Conservation (phyloP, 2,329 filamentous ascomycete species). For the Scedosporium dehoogii region DNA sequence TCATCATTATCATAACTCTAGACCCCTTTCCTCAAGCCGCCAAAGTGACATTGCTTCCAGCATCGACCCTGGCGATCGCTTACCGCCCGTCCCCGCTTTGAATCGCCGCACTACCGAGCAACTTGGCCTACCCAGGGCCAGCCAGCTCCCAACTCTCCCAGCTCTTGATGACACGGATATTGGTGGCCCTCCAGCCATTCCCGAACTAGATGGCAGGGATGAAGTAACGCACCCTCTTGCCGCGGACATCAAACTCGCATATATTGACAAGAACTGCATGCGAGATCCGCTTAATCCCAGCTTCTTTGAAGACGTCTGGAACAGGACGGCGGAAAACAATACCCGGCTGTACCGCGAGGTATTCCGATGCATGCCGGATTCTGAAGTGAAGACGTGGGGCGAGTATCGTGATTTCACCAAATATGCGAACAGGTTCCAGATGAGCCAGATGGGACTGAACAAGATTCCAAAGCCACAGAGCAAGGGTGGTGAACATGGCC, state of each 20-base stretch:
- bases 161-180: slow-evolving; percentile 71
- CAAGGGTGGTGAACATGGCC: not conserved
- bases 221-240: slow-evolving; percentile 41
- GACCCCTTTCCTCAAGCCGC: not conserved
- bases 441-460: slow-evolving; percentile 49
- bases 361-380: slow-evolving; percentile 96
- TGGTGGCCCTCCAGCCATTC: slow-evolving; percentile 57
- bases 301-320: slow-evolving; percentile 87
- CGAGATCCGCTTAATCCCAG: slow-evolving; percentile 70
- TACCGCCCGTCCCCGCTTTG: slow-evolving; percentile 50
- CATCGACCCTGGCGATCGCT: slow-evolving; percentile 18
- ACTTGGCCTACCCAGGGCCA: slow-evolving; percentile 56
- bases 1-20: slow-evolving; percentile 16
- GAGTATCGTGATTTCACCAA: slow-evolving; percentile 78
- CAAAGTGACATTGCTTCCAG: not conserved
- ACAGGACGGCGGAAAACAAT: slow-evolving; percentile 80
- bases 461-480: slow-evolving; percentile 18
- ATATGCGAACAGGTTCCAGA: slow-evolving; percentile 69
- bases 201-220: slow-evolving; percentile 38
- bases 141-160: slow-evolving; percentile 62
- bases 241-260: slow-evolving; percentile 61
- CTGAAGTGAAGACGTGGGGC: slow-evolving; percentile 84
- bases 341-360: slow-evolving; percentile 89
- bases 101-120: slow-evolving; percentile 54
- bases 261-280: slow-evolving; percentile 88